A percentile compares a stretch with the other conserved stretches of the same genome.
Conservation (phyloP, 768 basidiomycete species). For the Xanthoconium purpureum region DNA sequence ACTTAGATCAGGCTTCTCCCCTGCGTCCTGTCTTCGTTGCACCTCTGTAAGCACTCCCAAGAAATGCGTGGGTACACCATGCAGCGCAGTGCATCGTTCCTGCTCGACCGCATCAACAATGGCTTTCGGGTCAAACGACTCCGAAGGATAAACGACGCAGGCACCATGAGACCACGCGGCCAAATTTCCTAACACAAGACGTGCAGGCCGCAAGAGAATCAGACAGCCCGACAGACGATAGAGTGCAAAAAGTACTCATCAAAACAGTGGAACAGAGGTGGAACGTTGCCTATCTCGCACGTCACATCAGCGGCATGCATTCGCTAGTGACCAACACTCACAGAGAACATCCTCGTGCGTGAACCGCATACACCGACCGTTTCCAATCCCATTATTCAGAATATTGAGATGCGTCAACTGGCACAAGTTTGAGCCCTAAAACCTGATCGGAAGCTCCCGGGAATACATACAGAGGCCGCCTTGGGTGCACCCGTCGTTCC, state of each 20-base stretch:
- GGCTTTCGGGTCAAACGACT: conserved; percentile 56
- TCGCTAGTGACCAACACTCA: conserved; percentile 31
- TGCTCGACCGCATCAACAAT: conserved; percentile 68
- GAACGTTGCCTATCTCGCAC: conserved; percentile 61
- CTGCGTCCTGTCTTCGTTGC: conserved; percentile 46
- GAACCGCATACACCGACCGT: conserved; percentile 69
- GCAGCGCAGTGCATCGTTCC: conserved; percentile 74
- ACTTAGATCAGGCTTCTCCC: conserved; percentile 46
- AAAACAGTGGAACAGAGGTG: conserved; percentile 86
- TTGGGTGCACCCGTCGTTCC: conserved; percentile 82
- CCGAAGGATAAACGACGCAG: conserved; percentile 72
- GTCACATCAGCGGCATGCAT: background rate
- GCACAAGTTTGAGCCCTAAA: background rate
- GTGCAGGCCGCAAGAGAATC: conserved; percentile 35
- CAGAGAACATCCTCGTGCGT: conserved; percentile 66
- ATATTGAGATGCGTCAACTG: conserved; percentile 78
- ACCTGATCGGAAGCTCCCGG: background rate
- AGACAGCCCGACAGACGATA: conserved; percentile 7
- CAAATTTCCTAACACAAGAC: conserved; percentile 78
- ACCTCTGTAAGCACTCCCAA: conserved; percentile 70
- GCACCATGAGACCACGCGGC: conserved; percentile 74
- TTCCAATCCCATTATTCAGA: conserved; percentile 72
- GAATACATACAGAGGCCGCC: conserved; percentile 66
- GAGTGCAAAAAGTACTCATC: conserved; percentile 54
- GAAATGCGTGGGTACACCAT: conserved; percentile 87